Percentiles rank a stretch among this genome's conserved stretches.
These are phyloP conservation scores for Nemania abortiva DNA, from an alignment of 2,329 filamentous ascomycete genomes.

Conservation along the genomic window DNA sequence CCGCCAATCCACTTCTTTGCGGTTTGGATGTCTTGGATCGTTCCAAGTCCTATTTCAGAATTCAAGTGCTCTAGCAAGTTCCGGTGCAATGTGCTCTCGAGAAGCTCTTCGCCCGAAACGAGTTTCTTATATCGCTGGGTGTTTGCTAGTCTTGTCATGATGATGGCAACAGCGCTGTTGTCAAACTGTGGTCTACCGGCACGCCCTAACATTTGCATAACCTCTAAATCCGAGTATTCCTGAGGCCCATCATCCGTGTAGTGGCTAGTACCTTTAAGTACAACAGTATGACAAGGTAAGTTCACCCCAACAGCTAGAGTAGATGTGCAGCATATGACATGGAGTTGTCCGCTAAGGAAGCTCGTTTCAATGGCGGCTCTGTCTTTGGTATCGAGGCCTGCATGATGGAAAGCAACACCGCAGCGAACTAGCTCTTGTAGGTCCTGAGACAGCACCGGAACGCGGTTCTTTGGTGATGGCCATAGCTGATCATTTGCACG, in stretches of 20 bases:
- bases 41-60: constrained; percentile 83
- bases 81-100: constrained; percentile 83
- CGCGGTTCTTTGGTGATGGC: constrained; percentile 65
- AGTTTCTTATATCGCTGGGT: constrained; percentile 77
- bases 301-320: constrained; percentile 88
- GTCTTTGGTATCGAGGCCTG: constrained; percentile 75
- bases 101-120: constrained; percentile 76
- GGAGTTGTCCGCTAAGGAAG: constrained; percentile 78
- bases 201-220: constrained; percentile 92
- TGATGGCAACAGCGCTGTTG: constrained; percentile 78
- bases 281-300: constrained; percentile 83
- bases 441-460: constrained; percentile 69
- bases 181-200: constrained; percentile 89
- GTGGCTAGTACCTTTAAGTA: constrained; percentile 82
- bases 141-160: constrained; percentile 78
- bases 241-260: constrained; percentile 71
- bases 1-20: constrained; percentile 81
- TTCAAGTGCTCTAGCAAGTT: constrained; percentile 88
- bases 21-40: constrained; percentile 71
- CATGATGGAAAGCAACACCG: constrained; percentile 87
- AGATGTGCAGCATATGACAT: constrained; percentile 87
- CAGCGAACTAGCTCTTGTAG: constrained; percentile 62
- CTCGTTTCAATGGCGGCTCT: constrained; percentile 73
- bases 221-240: constrained; percentile 84
- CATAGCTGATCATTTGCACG: constrained; percentile 68